phyloP scores from a whole-genome alignment of 2,329 filamentous ascomycete species.

The Daldinia sp. region DNA sequence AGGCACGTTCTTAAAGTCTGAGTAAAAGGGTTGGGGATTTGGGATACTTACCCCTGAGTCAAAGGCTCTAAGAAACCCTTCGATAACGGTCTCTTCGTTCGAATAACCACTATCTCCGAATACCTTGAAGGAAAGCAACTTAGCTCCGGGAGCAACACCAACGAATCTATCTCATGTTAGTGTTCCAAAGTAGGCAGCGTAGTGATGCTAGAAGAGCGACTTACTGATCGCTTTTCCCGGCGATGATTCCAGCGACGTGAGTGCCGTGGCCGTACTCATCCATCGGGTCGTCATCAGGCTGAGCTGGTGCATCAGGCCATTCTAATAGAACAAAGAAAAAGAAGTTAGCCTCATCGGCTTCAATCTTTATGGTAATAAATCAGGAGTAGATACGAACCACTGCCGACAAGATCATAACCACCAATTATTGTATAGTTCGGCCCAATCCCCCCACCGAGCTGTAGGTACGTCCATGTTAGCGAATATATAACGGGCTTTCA shows the following conservation, averaged over 20 bases:
- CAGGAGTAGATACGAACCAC: constrained; percentile 15
- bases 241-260: constrained; percentile 35
- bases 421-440: constrained; percentile 38
- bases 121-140: constrained; percentile 39
- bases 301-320: not conserved
- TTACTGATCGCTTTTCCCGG: not conserved
- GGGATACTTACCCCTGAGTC: constrained; percentile 24
- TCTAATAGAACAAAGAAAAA: not conserved
- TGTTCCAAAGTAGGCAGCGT: not conserved
- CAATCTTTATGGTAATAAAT: constrained; percentile 26
- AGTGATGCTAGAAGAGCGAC: not conserved
- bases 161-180: constrained; percentile 32
- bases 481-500: not conserved
- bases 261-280: constrained; percentile 3
- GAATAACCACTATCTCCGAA: constrained; percentile 34
- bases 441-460: constrained; percentile 40
- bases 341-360: not conserved
- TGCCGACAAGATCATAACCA: constrained; percentile 39
- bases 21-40: not conserved
- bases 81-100: constrained; percentile 39
- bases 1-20: not conserved
- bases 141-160: constrained; percentile 39
- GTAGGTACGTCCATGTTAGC: not conserved
- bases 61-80: constrained; percentile 38
- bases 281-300: not conserved